phyloP scores from a whole-genome alignment of 768 basidiomycete genomes.

The Pisolithus marmoratus region DNA sequence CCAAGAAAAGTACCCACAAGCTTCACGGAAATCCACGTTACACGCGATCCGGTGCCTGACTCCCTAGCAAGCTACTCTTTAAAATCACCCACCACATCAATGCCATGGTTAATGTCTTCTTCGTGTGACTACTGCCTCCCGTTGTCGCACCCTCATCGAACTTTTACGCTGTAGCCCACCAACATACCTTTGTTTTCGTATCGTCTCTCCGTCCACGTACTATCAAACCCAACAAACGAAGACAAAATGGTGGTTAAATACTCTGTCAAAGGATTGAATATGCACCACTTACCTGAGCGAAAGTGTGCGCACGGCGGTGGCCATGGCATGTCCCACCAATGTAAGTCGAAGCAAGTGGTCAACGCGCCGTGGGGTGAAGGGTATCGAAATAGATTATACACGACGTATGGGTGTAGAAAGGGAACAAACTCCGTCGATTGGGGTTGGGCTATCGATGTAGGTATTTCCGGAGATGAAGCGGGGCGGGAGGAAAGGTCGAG shows the following conservation, averaged over 20 bases:
- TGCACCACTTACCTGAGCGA: slow-evolving; percentile 55
- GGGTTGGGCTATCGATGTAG: not conserved
- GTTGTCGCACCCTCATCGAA: slow-evolving; percentile 55
- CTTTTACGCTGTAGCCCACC: slow-evolving; percentile 79
- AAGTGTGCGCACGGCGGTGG: slow-evolving; percentile 72
- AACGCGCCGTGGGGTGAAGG: slow-evolving; percentile 62
- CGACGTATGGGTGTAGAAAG: slow-evolving; percentile 69
- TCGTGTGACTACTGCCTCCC: slow-evolving; percentile 9
- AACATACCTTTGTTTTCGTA: slow-evolving; percentile 66
- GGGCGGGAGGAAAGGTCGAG: slow-evolving; percentile 6
- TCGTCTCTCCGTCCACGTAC: slow-evolving; percentile 90
- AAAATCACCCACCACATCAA: slow-evolving; percentile 78
- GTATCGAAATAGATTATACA: slow-evolving; percentile 79
- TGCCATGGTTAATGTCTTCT: slow-evolving; percentile 67
- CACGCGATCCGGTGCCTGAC: slow-evolving; percentile 32
- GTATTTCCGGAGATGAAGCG: not conserved
- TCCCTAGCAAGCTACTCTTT: slow-evolving; percentile 45
- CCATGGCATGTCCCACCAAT: slow-evolving; percentile 55
- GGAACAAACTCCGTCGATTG: slow-evolving; percentile 24
- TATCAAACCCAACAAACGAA: slow-evolving; percentile 22
- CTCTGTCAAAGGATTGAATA: not conserved
- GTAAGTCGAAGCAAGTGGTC: slow-evolving; percentile 42
- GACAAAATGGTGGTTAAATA: not conserved
- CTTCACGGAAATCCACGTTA: slow-evolving; percentile 87
- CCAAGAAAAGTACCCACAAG: slow-evolving; percentile 48